These are phyloP conservation scores for Pestalotiopsis sp. DNA, from an alignment of 2,329 filamentous ascomycete species.

Conservation along the genomic window DNA sequence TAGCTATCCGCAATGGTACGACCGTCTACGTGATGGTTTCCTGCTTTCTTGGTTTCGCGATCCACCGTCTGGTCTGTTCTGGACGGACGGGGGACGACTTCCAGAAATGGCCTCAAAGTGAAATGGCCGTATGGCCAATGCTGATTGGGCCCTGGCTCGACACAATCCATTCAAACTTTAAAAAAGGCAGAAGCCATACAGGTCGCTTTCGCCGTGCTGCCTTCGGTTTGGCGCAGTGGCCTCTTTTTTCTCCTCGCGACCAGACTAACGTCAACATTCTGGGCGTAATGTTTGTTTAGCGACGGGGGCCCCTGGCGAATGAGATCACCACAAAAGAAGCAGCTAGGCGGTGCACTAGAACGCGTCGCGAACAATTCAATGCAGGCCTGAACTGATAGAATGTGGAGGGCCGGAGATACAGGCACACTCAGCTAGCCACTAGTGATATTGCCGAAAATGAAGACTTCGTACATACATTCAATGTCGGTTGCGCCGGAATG, in stretches of 20 bases:
- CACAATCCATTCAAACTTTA: neutral
- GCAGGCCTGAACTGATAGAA: neutral
- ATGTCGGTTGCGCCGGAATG: too few relatives aligned
- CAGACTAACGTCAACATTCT: neutral
- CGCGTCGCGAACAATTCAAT: neutral
- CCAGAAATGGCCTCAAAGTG: neutral
- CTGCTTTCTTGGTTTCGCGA: neutral
- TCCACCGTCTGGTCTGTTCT: neutral
- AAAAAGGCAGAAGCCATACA: neutral
- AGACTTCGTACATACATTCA: too few relatives aligned
- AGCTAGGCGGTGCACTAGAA: neutral
- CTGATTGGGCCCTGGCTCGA: neutral
- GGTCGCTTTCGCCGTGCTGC: neutral
- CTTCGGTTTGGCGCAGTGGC: too few relatives aligned
- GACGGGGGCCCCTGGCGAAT: neutral
- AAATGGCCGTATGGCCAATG: neutral
- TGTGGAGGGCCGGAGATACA: neutral
- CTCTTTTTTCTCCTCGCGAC: neutral
- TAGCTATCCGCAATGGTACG: neutral
- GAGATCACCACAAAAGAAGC: neutral
- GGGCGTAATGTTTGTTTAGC: neutral
- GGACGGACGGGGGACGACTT: neutral
- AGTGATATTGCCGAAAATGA: too few relatives aligned
- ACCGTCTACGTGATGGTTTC: neutral
- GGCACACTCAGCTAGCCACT: too few relatives aligned